phyloP scores from a whole-genome alignment of 805 yeast genomes.

The Brettanomyces custersianus region DNA sequence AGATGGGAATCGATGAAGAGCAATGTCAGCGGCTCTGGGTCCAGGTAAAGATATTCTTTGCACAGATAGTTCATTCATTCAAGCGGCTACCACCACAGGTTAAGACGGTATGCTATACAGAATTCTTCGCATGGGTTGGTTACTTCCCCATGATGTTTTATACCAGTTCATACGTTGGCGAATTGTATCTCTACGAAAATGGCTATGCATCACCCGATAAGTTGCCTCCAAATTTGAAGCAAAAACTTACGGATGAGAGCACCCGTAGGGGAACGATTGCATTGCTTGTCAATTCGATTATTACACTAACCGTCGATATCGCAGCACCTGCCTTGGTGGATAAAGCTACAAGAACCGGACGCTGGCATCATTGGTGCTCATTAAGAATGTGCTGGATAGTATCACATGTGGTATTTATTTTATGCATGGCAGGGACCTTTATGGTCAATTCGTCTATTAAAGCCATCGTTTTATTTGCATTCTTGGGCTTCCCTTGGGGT shows the following conservation, averaged over 20 bases:
- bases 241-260: slow-evolving; percentile 32
- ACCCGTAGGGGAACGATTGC: slow-evolving; percentile 47
- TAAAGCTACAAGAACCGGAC: not conserved
- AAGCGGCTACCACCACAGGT: slow-evolving; percentile 40
- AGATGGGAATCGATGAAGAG: slow-evolving; percentile 27
- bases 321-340: slow-evolving; percentile 35
- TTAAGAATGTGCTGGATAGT: slow-evolving; percentile 39
- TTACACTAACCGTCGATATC: slow-evolving; percentile 35
- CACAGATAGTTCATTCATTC: slow-evolving; percentile 29
- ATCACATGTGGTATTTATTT: slow-evolving; percentile 41
- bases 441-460: slow-evolving; percentile 29
- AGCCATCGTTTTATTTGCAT: slow-evolving; percentile 41
- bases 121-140: slow-evolving; percentile 61
- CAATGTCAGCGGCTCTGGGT: slow-evolving; percentile 10
- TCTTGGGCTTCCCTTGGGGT: slow-evolving; percentile 59
- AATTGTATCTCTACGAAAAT: slow-evolving; percentile 36
- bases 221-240: slow-evolving; percentile 30
- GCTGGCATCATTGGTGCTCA: slow-evolving; percentile 7
- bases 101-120: slow-evolving; percentile 42
- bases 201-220: slow-evolving; percentile 30
- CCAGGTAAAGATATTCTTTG: slow-evolving; percentile 18
- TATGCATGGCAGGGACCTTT: slow-evolving; percentile 39
- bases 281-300: slow-evolving; percentile 38
- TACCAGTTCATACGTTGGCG: slow-evolving; percentile 59
- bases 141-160: slow-evolving; percentile 60